A percentile compares a stretch with the other conserved stretches of the same genome.
phyloP scores from a whole-genome alignment of 164 flowering plant species.

The Santalum album region DNA sequence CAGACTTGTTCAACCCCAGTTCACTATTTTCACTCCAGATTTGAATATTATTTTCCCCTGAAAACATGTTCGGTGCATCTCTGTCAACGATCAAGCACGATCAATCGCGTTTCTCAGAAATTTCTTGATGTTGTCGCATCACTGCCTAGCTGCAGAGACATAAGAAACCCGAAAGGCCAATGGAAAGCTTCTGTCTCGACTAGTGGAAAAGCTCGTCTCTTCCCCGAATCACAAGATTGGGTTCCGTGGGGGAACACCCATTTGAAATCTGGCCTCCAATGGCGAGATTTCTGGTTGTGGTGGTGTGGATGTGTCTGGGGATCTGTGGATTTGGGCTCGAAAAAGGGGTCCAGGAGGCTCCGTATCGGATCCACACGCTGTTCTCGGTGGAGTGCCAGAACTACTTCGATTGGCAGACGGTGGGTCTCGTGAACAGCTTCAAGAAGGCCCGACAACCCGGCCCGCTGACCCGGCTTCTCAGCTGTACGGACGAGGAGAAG shows the following conservation, averaged over 20 bases:
- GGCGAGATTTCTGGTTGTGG: conserved; percentile 21
- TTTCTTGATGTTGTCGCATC: too few relatives aligned
- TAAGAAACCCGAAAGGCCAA: conserved; percentile 3
- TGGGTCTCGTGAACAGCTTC: conserved; percentile 87
- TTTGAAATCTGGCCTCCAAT: conserved; percentile 22
- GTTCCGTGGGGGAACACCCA: conserved; percentile 26
- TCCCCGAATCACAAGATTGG: conserved; percentile 14
- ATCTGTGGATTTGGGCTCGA: conserved; percentile 16
- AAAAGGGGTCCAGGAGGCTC: conserved; percentile 29
- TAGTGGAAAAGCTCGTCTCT: neutral
- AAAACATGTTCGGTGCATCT: too few relatives aligned
- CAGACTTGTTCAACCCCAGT: too few relatives aligned
- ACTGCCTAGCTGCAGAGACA: neutral
- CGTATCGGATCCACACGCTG: conserved; percentile 86
- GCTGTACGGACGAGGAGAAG: conserved; percentile 94
- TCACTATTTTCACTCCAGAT: too few relatives aligned
- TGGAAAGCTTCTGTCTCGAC: neutral
- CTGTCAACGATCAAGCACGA: too few relatives aligned
- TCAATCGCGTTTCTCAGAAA: too few relatives aligned
- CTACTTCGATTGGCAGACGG: conserved; percentile 99
- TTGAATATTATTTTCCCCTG: too few relatives aligned
- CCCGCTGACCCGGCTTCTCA: conserved; percentile 77
- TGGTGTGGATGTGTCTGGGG: conserved; percentile 7
- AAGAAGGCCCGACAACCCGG: conserved; percentile 85
- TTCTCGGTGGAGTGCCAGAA: conserved; percentile 96